phyloP scores from a whole-genome alignment of 192 early-diverging fungal species.

The Coemansia sp. region DNA sequence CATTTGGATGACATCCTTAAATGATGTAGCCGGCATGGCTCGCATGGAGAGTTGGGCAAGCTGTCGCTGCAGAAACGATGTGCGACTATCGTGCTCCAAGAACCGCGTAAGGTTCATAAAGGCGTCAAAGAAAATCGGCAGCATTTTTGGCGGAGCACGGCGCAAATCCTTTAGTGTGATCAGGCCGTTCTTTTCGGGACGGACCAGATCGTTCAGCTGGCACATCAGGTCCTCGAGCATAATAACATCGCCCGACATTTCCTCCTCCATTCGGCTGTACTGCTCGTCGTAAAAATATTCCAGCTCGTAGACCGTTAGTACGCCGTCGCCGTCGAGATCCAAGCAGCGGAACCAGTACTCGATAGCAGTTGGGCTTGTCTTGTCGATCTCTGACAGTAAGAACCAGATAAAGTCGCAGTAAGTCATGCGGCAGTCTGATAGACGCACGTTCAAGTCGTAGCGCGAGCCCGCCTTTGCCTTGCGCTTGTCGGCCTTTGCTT shows the following conservation, averaged over 20 bases:
- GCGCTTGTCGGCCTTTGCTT: constrained; percentile 32
- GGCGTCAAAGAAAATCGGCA: constrained; percentile 53
- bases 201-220: constrained; percentile 53
- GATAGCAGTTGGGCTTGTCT: constrained; percentile 60
- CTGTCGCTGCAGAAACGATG: constrained; percentile 51
- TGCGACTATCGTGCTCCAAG: constrained; percentile 51
- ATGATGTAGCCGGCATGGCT: constrained; percentile 38
- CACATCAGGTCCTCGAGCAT: constrained; percentile 54
- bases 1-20: constrained; percentile 46
- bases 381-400: constrained; percentile 80
- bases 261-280: constrained; percentile 62
- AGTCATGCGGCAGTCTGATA: constrained; percentile 63
- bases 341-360: constrained; percentile 94
- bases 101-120: constrained; percentile 55
- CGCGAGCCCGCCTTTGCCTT: constrained; percentile 22
- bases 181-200: constrained; percentile 41
- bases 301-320: constrained; percentile 82
- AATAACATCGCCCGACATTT: constrained; percentile 50
- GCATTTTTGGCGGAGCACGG: constrained; percentile 20
- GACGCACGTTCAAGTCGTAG: constrained; percentile 42
- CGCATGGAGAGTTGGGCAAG: constrained; percentile 50
- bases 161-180: constrained; percentile 53
- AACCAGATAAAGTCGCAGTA: constrained; percentile 89
- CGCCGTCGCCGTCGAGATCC: constrained; percentile 89
- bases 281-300: constrained; percentile 87